Conservation (phyloP, 108 stramenopile genomes). For the Skeletonema menzelii region DNA sequence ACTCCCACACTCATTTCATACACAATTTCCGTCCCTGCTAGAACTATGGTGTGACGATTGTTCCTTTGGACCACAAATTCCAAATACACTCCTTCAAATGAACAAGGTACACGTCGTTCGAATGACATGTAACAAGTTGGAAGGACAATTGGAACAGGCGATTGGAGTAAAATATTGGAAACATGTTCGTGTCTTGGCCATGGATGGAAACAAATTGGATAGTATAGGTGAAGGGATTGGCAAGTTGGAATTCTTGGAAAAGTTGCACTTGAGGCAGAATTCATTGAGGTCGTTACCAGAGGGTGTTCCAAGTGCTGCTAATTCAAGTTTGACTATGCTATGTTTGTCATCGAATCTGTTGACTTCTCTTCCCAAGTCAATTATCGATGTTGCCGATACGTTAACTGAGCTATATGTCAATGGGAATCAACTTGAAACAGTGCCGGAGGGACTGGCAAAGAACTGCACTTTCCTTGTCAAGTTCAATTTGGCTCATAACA, state of each 20-base stretch:
- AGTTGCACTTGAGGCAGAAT: slow-evolving; percentile 46
- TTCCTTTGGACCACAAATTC: slow-evolving; percentile 45
- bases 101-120: slow-evolving; percentile 45
- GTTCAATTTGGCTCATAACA: slow-evolving; percentile 56
- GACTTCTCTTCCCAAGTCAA: slow-evolving; percentile 26
- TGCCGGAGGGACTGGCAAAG: slow-evolving; percentile 41
- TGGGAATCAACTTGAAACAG: slow-evolving; percentile 38
- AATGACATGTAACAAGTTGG: slow-evolving; percentile 50
- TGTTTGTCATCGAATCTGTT: slow-evolving; percentile 65
- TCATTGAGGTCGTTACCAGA: slow-evolving; percentile 33
- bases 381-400: slow-evolving; percentile 20
- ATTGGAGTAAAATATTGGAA: slow-evolving; percentile 19
- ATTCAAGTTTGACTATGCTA: slow-evolving; percentile 32
- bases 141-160: neutral
- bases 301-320: slow-evolving; percentile 22
- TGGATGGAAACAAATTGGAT: slow-evolving; percentile 56
- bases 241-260: slow-evolving; percentile 33
- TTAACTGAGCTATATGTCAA: slow-evolving; percentile 59
- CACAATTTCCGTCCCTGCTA: slow-evolving; percentile 39
- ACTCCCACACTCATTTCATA: slow-evolving; percentile 13
- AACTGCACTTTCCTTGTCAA: slow-evolving; percentile 32
- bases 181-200: slow-evolving; percentile 43
- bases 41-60: slow-evolving; percentile 75
- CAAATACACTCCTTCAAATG: slow-evolving; percentile 36
- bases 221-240: slow-evolving; percentile 39